Evolutionary conservation across 495 filamentous ascomycete species (phyloP).

Genomic region (Hypoxylon subgilvum): DNA sequence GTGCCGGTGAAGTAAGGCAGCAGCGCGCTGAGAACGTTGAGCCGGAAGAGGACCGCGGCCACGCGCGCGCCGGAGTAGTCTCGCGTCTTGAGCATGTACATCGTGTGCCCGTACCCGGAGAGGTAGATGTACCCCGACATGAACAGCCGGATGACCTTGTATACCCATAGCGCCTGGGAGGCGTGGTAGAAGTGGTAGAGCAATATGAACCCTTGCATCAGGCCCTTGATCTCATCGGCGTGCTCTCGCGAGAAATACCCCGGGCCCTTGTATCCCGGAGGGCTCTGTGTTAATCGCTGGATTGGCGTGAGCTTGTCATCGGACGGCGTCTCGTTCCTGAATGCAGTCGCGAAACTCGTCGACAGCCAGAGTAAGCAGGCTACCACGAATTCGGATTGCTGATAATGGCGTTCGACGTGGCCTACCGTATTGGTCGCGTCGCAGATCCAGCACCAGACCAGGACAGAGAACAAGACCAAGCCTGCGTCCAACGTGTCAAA

Average conservation of each 20-base stretch:
- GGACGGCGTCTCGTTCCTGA: neutral
- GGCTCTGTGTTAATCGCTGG: neutral
- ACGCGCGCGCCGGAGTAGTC: slow-evolving; percentile 63
- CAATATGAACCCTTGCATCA: slow-evolving; percentile 66
- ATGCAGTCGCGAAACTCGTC: slow-evolving; percentile 37
- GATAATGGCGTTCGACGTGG: slow-evolving; percentile 62
- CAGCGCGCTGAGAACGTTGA: slow-evolving; percentile 60
- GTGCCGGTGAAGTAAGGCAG: slow-evolving; percentile 65
- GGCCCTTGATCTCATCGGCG: slow-evolving; percentile 69
- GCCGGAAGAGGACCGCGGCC: slow-evolving; percentile 56
- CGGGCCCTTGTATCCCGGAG: slow-evolving; percentile 25
- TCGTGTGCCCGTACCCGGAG: slow-evolving; percentile 64
- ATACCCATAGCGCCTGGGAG: slow-evolving; percentile 58
- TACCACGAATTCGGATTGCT: slow-evolving; percentile 45
- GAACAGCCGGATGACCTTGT: slow-evolving; percentile 59
- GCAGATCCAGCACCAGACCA: slow-evolving; percentile 60
- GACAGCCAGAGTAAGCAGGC: slow-evolving; percentile 43
- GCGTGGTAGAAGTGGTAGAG: slow-evolving; percentile 64
- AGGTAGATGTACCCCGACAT: slow-evolving; percentile 68
- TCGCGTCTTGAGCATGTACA: slow-evolving; percentile 58
- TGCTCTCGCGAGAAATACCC: slow-evolving; percentile 59
- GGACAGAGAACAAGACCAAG: slow-evolving; percentile 43
- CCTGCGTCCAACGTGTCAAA: neutral
- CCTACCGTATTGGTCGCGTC: slow-evolving; percentile 63
- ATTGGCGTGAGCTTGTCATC: neutral